Conservation (phyloP, 2,329 filamentous ascomycete species). For the Trichoderma sp. region DNA sequence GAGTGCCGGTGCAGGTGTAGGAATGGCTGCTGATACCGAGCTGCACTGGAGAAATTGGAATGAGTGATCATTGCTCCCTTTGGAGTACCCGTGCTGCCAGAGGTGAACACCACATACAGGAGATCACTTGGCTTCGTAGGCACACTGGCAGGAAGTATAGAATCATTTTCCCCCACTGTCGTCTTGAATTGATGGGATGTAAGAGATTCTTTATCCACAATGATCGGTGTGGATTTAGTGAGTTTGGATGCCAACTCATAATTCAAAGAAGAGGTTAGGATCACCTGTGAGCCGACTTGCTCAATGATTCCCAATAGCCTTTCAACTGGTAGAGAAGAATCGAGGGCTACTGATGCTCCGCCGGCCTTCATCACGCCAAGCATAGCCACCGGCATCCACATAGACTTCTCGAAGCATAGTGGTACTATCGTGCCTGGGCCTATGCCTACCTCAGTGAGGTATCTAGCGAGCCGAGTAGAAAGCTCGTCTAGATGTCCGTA, state of each 20-base stretch:
- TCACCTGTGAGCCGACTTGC: background rate
- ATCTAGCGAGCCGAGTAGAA: background rate
- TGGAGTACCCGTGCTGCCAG: background rate
- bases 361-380: background rate
- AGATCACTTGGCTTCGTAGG: background rate
- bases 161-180: background rate
- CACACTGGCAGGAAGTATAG: background rate
- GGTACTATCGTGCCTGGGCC: background rate
- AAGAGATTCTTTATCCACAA: background rate
- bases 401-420: background rate
- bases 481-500: background rate
- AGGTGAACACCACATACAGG: background rate
- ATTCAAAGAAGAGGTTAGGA: background rate
- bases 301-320: background rate
- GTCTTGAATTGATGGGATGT: background rate
- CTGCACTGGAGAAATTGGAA: background rate
- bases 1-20: background rate
- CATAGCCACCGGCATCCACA: background rate
- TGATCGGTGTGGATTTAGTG: background rate
- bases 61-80: background rate
- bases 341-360: background rate
- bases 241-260: background rate
- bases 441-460: background rate
- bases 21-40: background rate
- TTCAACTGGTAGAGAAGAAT: background rate